Evolutionary conservation across 2,329 filamentous ascomycete species (phyloP), one percentile per base, ranked within the genome.

Genomic region (Beauveria varroae): DNA sequence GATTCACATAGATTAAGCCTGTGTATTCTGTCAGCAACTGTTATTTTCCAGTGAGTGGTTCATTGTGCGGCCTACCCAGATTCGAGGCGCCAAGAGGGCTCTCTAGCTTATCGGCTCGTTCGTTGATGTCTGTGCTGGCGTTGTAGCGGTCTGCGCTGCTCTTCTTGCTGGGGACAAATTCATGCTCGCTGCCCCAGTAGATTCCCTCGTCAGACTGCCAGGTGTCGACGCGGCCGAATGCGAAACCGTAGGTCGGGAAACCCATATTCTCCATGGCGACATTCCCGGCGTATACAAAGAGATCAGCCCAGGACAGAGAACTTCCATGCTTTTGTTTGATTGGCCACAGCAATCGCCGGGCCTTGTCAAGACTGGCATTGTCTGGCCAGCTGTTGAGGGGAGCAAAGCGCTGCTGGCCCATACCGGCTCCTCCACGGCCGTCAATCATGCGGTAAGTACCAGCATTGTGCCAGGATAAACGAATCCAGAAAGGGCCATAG

Each of bases 291-390:
- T 91, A 81, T 60, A 91, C 79, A 57, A 88, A 73, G 62, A 92
- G 75, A 71, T 92, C 89, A 20, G 88, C 86, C 89, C 89, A 92
- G 0, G 89, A 92, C 73, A 92, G 88, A 79, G 89, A 90, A 79
- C 84, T 86, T 72, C 89, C 89, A 67, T 92, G 92, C 81, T 92
- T 92, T 68, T 90, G 88, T 82, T 92, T 92, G 77, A 92, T 86
- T 60, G 89, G 89, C 86, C 88, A 91, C 44, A 92, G 78, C 60
- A 92, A 83, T 64, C 89, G 88, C 59, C 89, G 88, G 34, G 88
- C 89, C 82, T 92, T 92, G 82, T 92, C 89, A 55, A 92, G 82
- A 68, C 80, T 86, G 69, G 85, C 86, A 67, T 92, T 92, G 76
- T 92, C 89, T 37, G 89, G 89, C 89, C 89, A 92, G 79, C 86